Evolutionary conservation across 1,139 yeast species (phyloP).

Genomic region (Lodderomyces oxycetoniae): DNA sequence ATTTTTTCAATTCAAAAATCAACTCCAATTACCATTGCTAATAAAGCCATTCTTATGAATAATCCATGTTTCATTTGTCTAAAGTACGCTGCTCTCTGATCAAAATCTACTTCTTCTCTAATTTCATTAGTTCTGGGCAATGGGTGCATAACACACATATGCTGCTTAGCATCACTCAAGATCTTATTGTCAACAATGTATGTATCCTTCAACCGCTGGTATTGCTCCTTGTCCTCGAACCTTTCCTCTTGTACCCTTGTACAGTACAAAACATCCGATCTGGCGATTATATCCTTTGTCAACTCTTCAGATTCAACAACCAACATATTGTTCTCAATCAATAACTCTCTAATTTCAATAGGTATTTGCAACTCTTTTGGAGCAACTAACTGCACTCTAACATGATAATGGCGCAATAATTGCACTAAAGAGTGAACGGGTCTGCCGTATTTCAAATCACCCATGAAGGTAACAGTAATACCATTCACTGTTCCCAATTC

Average conservation of each 20-base stretch:
- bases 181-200: conserved; percentile 92
- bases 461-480: conserved; percentile 97
- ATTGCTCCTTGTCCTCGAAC: conserved; percentile 69
- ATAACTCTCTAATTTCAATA: conserved; percentile 58
- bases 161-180: conserved; percentile 88
- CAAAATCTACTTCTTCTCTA: conserved; percentile 97
- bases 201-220: conserved; percentile 83
- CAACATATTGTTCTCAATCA: conserved; percentile 63
- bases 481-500: conserved; percentile 98
- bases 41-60: conserved; percentile 96
- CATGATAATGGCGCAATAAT: conserved; percentile 87
- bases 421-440: conserved; percentile 97
- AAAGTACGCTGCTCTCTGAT: conserved; percentile 98
- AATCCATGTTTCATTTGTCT: conserved; percentile 99
- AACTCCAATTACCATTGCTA: conserved; percentile 96
- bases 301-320: conserved; percentile 69
- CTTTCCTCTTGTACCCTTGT: conserved; percentile 98
- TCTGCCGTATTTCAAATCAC: conserved; percentile 96
- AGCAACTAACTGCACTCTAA: conserved; percentile 85
- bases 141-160: conserved; percentile 99
- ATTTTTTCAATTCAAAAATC: conserved; percentile 36
- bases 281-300: conserved; percentile 78
- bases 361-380: conserved; percentile 89
- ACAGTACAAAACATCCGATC: conserved; percentile 93
- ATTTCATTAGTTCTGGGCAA: conserved; percentile 96